Evolutionary conservation across 1,284 basidiomycete species (phyloP), one percentile per base, ranked within the genome.

Genomic region (Apiotrichum domesticum): DNA sequence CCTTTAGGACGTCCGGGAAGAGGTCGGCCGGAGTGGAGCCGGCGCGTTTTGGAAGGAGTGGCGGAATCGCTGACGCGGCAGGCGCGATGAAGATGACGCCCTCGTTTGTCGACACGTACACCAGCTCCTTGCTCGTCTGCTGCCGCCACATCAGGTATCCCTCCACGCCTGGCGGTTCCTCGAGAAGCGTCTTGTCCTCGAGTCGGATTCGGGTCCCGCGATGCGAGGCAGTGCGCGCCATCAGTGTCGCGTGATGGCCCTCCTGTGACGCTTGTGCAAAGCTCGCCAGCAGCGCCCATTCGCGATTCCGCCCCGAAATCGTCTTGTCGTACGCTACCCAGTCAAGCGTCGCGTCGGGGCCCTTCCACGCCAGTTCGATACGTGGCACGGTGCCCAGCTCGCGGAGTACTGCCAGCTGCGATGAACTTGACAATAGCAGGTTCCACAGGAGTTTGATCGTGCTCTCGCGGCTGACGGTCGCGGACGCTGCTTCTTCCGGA

Each of bases 121-220:
- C 55, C 1, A 63, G 49, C 37, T 67, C 66, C 50, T 65, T 69
- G 3, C 46, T 1, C 63, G 55, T 43, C 11, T 40, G 42, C 14
- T 52, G 52, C 11, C 59, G 66, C 42, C 66, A 65, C 14, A 57
- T 56, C 1, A 77, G 62, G 52, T 70, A 75, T 2, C 75, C 75
- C 52, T 77, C 75, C 1, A 77, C 52, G 5, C 66, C 68, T 6
- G 66, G 59, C 1, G 75, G 75, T 51, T 77, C 74, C n/a, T 65
- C 62, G 9, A 76, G 52, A 33, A 42, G 43, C 3, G 64, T 69
- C 0, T 72, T 70, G 49, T 74, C 71, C 43, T 71, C 70, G 35
- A 77, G 63, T 3, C 59, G 57, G 2, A 75, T 50, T 6, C 45
- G 29, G 11, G 55, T 54, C 1, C 67, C 65, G 35, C 67, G 64